Evolutionary conservation across 2,329 filamentous ascomycete genomes (phyloP).

Genomic region (Fusarium penzigii): DNA sequence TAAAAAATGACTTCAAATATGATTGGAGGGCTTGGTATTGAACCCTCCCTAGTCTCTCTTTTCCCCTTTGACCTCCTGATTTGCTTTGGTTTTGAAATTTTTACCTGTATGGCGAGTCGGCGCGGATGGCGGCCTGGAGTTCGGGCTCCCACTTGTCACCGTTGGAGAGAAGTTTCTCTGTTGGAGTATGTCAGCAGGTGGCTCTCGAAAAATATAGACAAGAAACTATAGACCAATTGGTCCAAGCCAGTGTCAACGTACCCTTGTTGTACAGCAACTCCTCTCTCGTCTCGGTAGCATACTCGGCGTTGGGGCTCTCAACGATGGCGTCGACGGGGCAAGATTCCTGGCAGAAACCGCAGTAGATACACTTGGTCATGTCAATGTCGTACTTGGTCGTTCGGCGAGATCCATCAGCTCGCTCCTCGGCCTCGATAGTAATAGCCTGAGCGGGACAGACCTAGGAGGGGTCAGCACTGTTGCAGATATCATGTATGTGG

Average conservation of each 20-base stretch:
- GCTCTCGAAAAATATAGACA: neutral
- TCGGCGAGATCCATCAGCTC: conserved; percentile 89
- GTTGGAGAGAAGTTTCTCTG: conserved; percentile 82
- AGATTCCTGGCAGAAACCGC: conserved; percentile 97
- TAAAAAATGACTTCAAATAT: conserved; percentile 3
- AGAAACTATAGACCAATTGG: neutral
- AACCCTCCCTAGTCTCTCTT: neutral
- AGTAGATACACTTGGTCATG: conserved; percentile 99
- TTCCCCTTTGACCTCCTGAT: neutral
- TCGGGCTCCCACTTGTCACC: conserved; percentile 98
- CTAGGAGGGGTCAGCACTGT: conserved; percentile 36
- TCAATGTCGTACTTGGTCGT: conserved; percentile 99
- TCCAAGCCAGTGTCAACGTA: conserved; percentile 28
- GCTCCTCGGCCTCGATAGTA: conserved; percentile 98
- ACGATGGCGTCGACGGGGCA: conserved; percentile 94
- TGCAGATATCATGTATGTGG: neutral
- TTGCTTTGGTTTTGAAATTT: conserved; percentile 6
- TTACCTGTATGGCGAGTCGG: conserved; percentile 90
- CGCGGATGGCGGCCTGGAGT: conserved; percentile 85
- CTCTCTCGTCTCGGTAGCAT: conserved; percentile 72
- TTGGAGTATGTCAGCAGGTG: conserved; percentile 19
- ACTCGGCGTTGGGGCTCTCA: conserved; percentile 64
- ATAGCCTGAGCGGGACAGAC: conserved; percentile 98
- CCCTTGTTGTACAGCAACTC: conserved; percentile 96
- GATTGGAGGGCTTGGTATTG: neutral